Conservation (phyloP, 164 flowering plant genomes). For the Macadamia tetraphylla region DNA sequence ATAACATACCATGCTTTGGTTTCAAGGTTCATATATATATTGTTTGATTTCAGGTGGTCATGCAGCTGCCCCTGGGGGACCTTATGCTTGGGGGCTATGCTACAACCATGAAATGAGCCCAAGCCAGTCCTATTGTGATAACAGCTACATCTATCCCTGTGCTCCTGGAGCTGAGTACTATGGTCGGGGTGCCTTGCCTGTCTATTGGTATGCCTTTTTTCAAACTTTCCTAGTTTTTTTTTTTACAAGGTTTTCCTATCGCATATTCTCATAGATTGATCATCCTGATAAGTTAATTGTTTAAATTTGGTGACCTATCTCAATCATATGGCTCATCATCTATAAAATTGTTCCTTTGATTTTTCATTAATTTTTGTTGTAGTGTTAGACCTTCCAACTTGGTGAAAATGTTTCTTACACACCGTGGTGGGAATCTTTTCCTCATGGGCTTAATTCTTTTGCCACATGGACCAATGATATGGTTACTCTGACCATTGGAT, state of each 20-base stretch:
- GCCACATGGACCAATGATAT: too few relatives aligned
- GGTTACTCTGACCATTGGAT: too few relatives aligned
- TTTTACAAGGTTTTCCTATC: background rate
- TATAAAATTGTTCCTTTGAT: too few relatives aligned
- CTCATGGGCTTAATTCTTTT: too few relatives aligned
- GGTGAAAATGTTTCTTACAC: too few relatives aligned
- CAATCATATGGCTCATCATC: too few relatives aligned
- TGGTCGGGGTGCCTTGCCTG: constrained; percentile 91
- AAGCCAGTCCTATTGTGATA: constrained; percentile 60
- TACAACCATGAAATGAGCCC: constrained; percentile 88
- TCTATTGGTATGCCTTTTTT: constrained; percentile 63
- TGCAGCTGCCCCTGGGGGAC: constrained; percentile 85
- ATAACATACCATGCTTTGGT: background rate
- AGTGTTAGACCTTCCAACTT: too few relatives aligned
- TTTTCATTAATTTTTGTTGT: too few relatives aligned
- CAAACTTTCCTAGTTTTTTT: background rate
- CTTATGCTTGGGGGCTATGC: constrained; percentile 90
- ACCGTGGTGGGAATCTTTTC: too few relatives aligned
- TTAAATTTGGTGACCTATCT: too few relatives aligned
- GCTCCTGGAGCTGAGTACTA: constrained; percentile 84
- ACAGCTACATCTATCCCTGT: constrained; percentile 67
- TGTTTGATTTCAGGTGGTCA: constrained; percentile 56
- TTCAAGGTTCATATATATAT: background rate
- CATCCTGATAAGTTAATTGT: too few relatives aligned
- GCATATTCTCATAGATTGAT: too few relatives aligned